Percentiles rank a stretch among this genome's conserved stretches.
Evolutionary conservation across 805 yeast genomes (phyloP).

Genomic region (Zygosaccharomyces gambellarensis): DNA sequence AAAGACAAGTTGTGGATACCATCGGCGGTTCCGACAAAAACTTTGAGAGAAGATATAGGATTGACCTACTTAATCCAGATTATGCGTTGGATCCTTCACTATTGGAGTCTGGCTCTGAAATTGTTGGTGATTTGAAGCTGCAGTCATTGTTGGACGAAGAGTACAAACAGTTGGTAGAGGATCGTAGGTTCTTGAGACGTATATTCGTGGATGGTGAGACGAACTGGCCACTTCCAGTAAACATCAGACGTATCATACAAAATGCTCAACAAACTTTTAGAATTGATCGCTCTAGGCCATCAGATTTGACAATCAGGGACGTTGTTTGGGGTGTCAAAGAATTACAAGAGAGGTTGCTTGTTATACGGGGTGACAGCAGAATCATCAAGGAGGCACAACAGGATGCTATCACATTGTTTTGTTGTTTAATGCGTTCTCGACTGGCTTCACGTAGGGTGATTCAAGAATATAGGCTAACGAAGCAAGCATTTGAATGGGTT

Average conservation of each 20-base stretch:
- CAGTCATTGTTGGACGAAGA: slow-evolving; percentile 82
- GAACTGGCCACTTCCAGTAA: slow-evolving; percentile 97
- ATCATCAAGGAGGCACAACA: slow-evolving; percentile 80
- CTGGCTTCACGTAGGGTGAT: slow-evolving; percentile 85
- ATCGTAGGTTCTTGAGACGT: slow-evolving; percentile 73
- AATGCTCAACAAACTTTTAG: slow-evolving; percentile 97
- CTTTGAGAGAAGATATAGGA: slow-evolving; percentile 78
- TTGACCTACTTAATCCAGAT: slow-evolving; percentile 75
- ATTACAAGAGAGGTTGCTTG: slow-evolving; percentile 61
- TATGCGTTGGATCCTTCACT: slow-evolving; percentile 61
- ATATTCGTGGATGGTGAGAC: slow-evolving; percentile 92
- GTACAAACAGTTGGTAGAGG: slow-evolving; percentile 68
- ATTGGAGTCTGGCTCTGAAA: slow-evolving; percentile 85
- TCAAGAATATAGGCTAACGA: slow-evolving; percentile 82
- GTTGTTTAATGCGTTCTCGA: slow-evolving; percentile 88
- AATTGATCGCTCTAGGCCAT: slow-evolving; percentile 82
- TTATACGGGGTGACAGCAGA: slow-evolving; percentile 75
- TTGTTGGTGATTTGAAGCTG: slow-evolving; percentile 79
- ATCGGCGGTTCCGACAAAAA: slow-evolving; percentile 86
- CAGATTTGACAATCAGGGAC: slow-evolving; percentile 82
- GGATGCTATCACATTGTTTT: slow-evolving; percentile 86
- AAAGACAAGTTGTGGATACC: slow-evolving; percentile 91
- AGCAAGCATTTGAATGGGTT: slow-evolving; percentile 92
- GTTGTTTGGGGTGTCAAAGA: slow-evolving; percentile 67
- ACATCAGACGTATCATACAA: slow-evolving; percentile 91